Evolutionary conservation across 495 filamentous ascomycete species (phyloP).

Genomic region (Penicillium macrosclerotiorum): DNA sequence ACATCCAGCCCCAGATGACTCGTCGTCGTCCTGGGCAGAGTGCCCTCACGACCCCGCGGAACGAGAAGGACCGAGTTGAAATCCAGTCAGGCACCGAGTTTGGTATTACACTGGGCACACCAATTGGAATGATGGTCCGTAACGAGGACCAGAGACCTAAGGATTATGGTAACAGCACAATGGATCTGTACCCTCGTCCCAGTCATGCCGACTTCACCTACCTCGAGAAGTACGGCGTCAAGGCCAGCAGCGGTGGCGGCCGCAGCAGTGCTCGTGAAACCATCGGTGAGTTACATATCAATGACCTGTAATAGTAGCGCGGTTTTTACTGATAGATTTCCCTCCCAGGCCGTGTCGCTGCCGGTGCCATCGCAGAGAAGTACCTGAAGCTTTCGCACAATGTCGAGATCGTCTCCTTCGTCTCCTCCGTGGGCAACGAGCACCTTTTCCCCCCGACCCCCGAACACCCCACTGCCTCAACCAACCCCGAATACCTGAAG

Average conservation of each 20-base stretch:
- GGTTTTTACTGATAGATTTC: slow-evolving; percentile 1
- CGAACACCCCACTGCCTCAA: slow-evolving; percentile 67
- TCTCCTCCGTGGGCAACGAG: slow-evolving; percentile 78
- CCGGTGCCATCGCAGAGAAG: slow-evolving; percentile 94
- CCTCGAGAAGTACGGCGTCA: slow-evolving; percentile 94
- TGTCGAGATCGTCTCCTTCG: slow-evolving; percentile 89
- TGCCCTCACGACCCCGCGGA: slow-evolving; percentile 83
- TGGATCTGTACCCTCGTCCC: slow-evolving; percentile 87
- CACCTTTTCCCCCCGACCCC: slow-evolving; percentile 81
- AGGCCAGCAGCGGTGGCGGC: slow-evolving; percentile 89
- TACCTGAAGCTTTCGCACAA: slow-evolving; percentile 78
- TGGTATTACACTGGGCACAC: slow-evolving; percentile 87
- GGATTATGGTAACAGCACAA: slow-evolving; percentile 89
- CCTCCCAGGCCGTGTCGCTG: slow-evolving; percentile 71
- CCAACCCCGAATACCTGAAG: slow-evolving; percentile 80
- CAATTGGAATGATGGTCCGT: slow-evolving; percentile 81
- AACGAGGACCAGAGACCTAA: slow-evolving; percentile 94
- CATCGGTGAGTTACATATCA: slow-evolving; percentile 59
- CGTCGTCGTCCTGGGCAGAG: slow-evolving; percentile 88
- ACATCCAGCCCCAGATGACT: slow-evolving; percentile 95
- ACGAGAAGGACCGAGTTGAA: slow-evolving; percentile 88
- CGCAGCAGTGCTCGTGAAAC: slow-evolving; percentile 92
- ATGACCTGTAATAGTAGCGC: not conserved
- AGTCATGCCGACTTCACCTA: slow-evolving; percentile 98
- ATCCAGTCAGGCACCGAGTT: slow-evolving; percentile 96